Percentiles rank a stretch among this genome's conserved stretches.
Evolutionary conservation across 192 early-diverging fungal species (phyloP).

Genomic region (Thamnidium elegans): DNA sequence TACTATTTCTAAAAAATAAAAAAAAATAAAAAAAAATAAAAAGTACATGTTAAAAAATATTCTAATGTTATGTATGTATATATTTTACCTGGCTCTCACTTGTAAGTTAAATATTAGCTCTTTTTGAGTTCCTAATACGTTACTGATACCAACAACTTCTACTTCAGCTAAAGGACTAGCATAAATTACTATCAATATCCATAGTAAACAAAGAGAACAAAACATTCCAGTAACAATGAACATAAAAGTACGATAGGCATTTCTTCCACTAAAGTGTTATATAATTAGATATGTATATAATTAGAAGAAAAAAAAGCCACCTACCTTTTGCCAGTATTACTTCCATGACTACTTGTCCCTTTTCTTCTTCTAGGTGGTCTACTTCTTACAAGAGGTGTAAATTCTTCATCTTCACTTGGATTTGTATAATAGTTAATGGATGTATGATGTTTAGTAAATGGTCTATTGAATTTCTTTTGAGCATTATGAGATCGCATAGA

Average conservation of each 20-base stretch:
- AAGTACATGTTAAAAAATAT: neutral
- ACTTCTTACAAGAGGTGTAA: conserved; percentile 15
- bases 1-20: conserved; percentile 47
- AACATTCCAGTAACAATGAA: neutral
- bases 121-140: conserved; percentile 63
- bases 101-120: conserved; percentile 65
- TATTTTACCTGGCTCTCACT: conserved; percentile 41
- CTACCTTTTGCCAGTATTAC: conserved; percentile 18
- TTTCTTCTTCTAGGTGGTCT: conserved; percentile 18
- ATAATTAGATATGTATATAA: too few species aligned
- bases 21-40: too few species aligned
- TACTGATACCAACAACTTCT: conserved; percentile 41
- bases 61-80: neutral
- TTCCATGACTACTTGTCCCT: conserved; percentile 3
- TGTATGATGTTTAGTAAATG: conserved; percentile 4
- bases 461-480: conserved; percentile 1
- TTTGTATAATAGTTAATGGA: neutral
- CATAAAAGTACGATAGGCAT: too few species aligned
- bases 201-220: neutral
- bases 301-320: too few species aligned
- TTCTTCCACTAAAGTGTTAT: too few species aligned
- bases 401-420: conserved; percentile 29
- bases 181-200: conserved; percentile 13
- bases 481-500: neutral
- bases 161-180: conserved; percentile 24